Evolutionary conservation across 2,329 filamentous ascomycete species (phyloP).

Genomic region (Colletotrichum lupini): DNA sequence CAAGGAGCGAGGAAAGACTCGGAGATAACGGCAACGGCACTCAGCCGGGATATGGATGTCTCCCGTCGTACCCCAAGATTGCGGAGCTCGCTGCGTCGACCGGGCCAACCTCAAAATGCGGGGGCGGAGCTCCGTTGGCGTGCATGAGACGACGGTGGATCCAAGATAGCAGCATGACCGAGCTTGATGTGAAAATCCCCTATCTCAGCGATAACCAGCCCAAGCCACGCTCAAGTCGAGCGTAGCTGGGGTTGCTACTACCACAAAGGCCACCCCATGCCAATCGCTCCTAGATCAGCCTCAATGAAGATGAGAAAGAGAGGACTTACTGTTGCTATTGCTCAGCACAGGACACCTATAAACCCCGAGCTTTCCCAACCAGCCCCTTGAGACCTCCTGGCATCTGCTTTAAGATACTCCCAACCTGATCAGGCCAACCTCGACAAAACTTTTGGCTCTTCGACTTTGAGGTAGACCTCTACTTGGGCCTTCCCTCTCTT

Average conservation of each 20-base stretch:
- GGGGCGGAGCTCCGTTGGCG: slow-evolving; percentile 25
- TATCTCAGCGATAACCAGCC: slow-evolving; percentile 19
- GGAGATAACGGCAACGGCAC: neutral
- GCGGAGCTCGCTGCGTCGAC: slow-evolving; percentile 3
- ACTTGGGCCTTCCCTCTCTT: no score
- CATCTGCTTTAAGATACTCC: neutral
- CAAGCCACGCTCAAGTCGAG: neutral
- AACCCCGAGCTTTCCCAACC: slow-evolving; percentile 5
- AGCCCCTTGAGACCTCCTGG: neutral
- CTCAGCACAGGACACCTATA: neutral
- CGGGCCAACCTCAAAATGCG: slow-evolving; percentile 18
- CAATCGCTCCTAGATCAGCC: neutral
- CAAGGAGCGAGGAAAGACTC: neutral
- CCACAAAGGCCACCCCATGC: neutral
- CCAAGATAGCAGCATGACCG: slow-evolving; percentile 15
- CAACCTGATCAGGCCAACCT: neutral
- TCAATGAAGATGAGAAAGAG: neutral
- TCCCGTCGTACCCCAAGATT: neutral
- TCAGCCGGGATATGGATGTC: neutral
- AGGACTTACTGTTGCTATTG: neutral
- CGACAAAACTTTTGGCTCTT: no score
- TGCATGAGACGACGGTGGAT: neutral
- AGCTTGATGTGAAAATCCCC: slow-evolving; percentile 6
- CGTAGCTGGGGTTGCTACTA: neutral
- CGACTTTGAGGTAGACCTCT: no score